Base-by-base conservation (phyloP, 2,329 filamentous ascomycete species). In the Botryosphaeria dothidea region DNA sequence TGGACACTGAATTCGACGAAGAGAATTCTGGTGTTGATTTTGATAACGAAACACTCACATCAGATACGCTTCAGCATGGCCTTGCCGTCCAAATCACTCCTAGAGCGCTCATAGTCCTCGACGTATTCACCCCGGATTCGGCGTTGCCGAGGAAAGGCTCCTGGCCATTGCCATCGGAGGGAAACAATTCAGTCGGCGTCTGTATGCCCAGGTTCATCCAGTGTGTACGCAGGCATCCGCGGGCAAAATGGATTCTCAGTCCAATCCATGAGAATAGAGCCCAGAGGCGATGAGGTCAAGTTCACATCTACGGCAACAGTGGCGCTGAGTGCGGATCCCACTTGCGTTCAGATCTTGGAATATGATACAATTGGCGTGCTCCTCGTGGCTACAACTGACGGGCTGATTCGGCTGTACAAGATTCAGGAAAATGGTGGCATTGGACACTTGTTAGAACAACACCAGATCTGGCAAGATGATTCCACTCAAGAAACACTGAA, bases 21-120 rank as follows among this genome's bases (percentile, higher is more conserved):
- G 67, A 71, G 11, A 67, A 73, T 17, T 72, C 73, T 61, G 71
- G 68, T 9, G 60, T 77, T 15, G 67, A 72, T 41, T 70, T 75
- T 25, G 66, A 69, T 21, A 67, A 70, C n/a, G 75, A 76, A 60
- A 78, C 75, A 0, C 69, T 77, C 4, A 68, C 70, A 2, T 73
- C 74, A 2, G 74, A 71, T 36, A 49, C 67, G 4, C 66, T 73
- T 41, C 67, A 66, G 5, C 66, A 71, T 1, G 29, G 65, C 2
- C 67, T 69, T 38, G 69, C 73, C 17, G 64, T 78, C 15, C 76
- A 78, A 48, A 69, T 78, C 19, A 74, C 73, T 2, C 68, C 69
- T 6, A 65, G 65, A 9, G 71, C 73, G 21, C 66, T 71, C 11
- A 69, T 71, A 46, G 65, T 72, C 31, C 64, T 78, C n/a, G 66